Base-by-base conservation (phyloP, 1,284 basidiomycete species). In the Pyrrhoderma lamaoense region DNA sequence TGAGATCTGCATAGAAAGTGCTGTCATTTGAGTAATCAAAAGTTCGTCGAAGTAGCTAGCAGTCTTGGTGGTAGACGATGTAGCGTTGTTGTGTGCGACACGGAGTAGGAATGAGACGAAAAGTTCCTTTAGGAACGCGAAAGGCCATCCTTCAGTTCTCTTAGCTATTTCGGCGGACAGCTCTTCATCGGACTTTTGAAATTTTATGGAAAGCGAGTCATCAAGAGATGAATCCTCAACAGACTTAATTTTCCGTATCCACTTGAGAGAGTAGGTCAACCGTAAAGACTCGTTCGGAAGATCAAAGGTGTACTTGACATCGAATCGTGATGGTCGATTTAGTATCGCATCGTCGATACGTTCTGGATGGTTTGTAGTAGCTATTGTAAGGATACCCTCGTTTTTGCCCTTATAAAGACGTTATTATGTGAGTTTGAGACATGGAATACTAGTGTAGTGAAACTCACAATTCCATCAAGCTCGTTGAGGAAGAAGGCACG, bases 331-430 rank as follows among this genome's bases (percentile, higher is more conserved):
- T 1, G 73, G 73, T 3, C 73, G 65, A 54, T 68, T 73, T 8
- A 73, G 65, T 11, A 75, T 61, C 3, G 70, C 68, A 14, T 71
- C 70, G 54, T 75, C 73, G 45, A 75, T 69, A 7, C 63, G 61
- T 50, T 74, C 73, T 47, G 73, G 69, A 60, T 75, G 72, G 57
- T 76, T 76, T 9, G 73, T 74, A 0, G 73, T 73, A 4, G 68
- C 73, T 55, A 75, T 70, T 53, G 72, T 62, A 11, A 73, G 59
- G 23, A 74, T 56, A 0, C 72, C 72, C 47, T 72, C 68, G 47
- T 73, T 73, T 25, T 67, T 61, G 40, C 59, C 60, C 54, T 64
- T 49, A n/a, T 54, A 58, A 34, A 56, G 53, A 16, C 5, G 4
- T 21, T 22, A 25, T 13, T 46, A 8, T 14, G 8, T 36, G 36